A percentile compares a stretch with the other conserved stretches of the same genome.
phyloP scores from a whole-genome alignment of 179 eudicot species.

The Beta corolliflora region DNA sequence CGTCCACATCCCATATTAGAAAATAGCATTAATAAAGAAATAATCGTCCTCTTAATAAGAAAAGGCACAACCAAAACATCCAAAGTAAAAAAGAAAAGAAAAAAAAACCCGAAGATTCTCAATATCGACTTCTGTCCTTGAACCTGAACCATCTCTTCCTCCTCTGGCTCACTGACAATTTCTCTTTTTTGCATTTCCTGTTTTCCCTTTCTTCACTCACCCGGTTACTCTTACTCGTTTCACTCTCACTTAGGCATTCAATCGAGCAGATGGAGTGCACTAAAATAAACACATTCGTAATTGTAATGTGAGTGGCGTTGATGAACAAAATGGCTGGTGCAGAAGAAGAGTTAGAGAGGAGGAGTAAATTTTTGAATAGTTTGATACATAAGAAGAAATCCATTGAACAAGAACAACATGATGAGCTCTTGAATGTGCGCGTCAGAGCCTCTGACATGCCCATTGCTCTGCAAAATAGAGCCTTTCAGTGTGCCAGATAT shows the following conservation, averaged over 20 bases:
- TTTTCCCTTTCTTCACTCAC: too few relatives aligned
- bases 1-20: not conserved
- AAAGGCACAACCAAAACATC: not conserved
- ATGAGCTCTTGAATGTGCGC: constrained; percentile 52
- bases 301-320: not conserved
- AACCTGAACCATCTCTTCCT: not conserved
- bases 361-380: constrained; percentile 80
- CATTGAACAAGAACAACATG: constrained; percentile 42
- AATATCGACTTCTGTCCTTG: not conserved
- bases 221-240: too few relatives aligned
- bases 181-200: too few relatives aligned
- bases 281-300: too few relatives aligned
- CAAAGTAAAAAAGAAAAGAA: too few relatives aligned
- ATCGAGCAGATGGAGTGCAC: not conserved
- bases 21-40: not conserved
- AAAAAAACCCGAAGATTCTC: not conserved
- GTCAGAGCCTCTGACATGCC: constrained; percentile 88
- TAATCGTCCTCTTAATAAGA: not conserved
- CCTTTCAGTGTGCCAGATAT: constrained; percentile 65
- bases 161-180: not conserved
- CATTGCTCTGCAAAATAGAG: constrained; percentile 56
- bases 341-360: constrained; percentile 73
- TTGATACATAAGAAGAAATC: constrained; percentile 76
- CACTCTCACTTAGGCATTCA: too few relatives aligned
- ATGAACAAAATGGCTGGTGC: constrained; percentile 55